phyloP scores from a whole-genome alignment of 139 green algal genomes.

The Zygnema cylindricum region DNA sequence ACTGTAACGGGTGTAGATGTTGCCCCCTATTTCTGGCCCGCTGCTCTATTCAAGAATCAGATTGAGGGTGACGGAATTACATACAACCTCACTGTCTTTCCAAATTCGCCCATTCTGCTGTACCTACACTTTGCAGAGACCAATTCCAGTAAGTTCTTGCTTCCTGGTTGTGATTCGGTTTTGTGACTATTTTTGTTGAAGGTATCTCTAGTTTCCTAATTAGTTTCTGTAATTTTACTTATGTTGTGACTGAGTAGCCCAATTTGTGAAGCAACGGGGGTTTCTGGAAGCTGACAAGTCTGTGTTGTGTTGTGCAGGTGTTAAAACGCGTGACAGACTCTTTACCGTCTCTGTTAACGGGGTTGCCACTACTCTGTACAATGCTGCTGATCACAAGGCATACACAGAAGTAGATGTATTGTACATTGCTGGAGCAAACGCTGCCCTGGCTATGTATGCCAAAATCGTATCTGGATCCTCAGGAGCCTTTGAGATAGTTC shows the following conservation, averaged over 20 bases:
- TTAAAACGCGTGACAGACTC: not conserved
- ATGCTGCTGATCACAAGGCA: not conserved
- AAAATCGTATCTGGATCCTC: not conserved
- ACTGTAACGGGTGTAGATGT: not conserved
- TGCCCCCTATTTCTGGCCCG: constrained; percentile 3
- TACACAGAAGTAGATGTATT: not conserved
- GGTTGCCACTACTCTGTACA: not conserved
- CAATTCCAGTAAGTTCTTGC: not conserved
- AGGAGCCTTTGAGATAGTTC: too few relatives aligned
- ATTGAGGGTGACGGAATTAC: not conserved
- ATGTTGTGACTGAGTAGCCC: too few relatives aligned
- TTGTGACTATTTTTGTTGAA: too few relatives aligned
- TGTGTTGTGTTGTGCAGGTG: too few relatives aligned
- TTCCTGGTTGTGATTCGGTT: too few relatives aligned
- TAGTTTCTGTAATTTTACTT: not conserved
- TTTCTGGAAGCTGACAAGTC: too few relatives aligned
- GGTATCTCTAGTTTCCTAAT: too few relatives aligned
- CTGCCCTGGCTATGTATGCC: not conserved
- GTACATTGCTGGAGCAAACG: not conserved
- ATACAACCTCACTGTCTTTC: not conserved
- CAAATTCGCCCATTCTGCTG: not conserved
- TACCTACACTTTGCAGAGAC: constrained; percentile 21
- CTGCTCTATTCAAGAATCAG: not conserved
- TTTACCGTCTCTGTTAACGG: not conserved
- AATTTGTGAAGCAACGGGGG: too few relatives aligned